phyloP scores from a whole-genome alignment of 495 filamentous ascomycete species.

The Paragyromitra xinjiangensis region DNA sequence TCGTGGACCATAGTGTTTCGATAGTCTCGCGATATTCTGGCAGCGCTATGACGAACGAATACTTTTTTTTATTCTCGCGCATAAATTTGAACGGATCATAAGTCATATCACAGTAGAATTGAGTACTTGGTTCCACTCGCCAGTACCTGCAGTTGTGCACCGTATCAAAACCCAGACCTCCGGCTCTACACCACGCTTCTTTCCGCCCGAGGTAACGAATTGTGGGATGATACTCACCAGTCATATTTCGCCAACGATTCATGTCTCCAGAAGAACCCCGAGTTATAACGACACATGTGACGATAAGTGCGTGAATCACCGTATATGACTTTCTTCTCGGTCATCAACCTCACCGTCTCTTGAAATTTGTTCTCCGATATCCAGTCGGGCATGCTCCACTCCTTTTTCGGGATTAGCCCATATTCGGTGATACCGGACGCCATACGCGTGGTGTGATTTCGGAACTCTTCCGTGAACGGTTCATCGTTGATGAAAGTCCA shows the following conservation, averaged over 20 bases:
- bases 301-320: constrained; percentile 88
- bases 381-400: constrained; percentile 92
- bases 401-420: constrained; percentile 80
- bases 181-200: neutral
- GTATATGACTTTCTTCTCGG: constrained; percentile 88
- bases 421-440: constrained; percentile 62
- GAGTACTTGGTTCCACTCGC: constrained; percentile 66
- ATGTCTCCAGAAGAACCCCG: constrained; percentile 95
- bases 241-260: constrained; percentile 87
- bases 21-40: constrained; percentile 61
- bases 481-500: constrained; percentile 99
- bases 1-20: constrained; percentile 56
- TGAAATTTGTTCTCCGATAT: constrained; percentile 85
- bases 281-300: constrained; percentile 99
- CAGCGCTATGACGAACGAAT: constrained; percentile 65
- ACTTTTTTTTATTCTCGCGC: constrained; percentile 64
- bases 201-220: neutral
- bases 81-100: constrained; percentile 68
- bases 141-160: constrained; percentile 62
- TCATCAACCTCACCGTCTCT: constrained; percentile 81
- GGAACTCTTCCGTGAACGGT: constrained; percentile 81
- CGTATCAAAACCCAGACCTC: constrained; percentile 32
- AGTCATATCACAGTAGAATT: constrained; percentile 65
- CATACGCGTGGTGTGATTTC: constrained; percentile 46
- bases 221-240: constrained; percentile 88